These are phyloP conservation scores for Zhuliangozyma parablackwelliae DNA, from an alignment of 1,139 yeast species.

Conservation along the genomic window DNA sequence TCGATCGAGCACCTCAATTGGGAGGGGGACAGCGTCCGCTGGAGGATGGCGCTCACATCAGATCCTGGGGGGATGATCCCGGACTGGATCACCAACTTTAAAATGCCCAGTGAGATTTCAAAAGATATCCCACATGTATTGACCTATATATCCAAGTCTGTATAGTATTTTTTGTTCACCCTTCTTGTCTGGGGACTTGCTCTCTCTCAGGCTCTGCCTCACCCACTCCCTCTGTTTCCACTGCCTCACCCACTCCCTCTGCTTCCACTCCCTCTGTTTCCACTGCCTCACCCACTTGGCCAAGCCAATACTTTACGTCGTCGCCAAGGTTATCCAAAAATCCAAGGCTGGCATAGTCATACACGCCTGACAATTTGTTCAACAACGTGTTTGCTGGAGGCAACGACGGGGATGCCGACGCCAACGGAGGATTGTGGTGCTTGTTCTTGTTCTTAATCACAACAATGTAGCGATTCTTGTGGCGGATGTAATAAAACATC, in stretches of 20 bases:
- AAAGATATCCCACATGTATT: slow-evolving; percentile 65
- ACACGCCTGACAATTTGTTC: slow-evolving; percentile 19
- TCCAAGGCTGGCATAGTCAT: slow-evolving; percentile 28
- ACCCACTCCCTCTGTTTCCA: neutral
- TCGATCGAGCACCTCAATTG: slow-evolving; percentile 53
- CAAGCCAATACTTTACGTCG: slow-evolving; percentile 43
- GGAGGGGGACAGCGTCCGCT: slow-evolving; percentile 35
- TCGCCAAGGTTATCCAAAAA: slow-evolving; percentile 43
- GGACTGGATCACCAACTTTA: slow-evolving; percentile 53
- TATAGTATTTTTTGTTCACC: too few species aligned
- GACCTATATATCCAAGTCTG: slow-evolving; percentile 32
- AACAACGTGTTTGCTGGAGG: slow-evolving; percentile 2
- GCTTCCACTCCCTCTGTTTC: neutral
- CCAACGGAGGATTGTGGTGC: slow-evolving; percentile 6
- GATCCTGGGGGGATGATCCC: slow-evolving; percentile 69
- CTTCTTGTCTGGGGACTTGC: too few species aligned
- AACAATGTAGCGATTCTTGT: slow-evolving; percentile 28
- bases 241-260: neutral
- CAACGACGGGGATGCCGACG: neutral
- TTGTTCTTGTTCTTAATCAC: slow-evolving; percentile 35
- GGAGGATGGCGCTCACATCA: slow-evolving; percentile 65
- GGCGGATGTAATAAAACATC: slow-evolving; percentile 40
- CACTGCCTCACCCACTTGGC: too few species aligned
- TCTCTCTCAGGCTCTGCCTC: neutral
- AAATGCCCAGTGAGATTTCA: slow-evolving; percentile 55